Base-by-base conservation (phyloP, 2,329 filamentous ascomycete genomes). In the Aspergillus bombycis region DNA sequence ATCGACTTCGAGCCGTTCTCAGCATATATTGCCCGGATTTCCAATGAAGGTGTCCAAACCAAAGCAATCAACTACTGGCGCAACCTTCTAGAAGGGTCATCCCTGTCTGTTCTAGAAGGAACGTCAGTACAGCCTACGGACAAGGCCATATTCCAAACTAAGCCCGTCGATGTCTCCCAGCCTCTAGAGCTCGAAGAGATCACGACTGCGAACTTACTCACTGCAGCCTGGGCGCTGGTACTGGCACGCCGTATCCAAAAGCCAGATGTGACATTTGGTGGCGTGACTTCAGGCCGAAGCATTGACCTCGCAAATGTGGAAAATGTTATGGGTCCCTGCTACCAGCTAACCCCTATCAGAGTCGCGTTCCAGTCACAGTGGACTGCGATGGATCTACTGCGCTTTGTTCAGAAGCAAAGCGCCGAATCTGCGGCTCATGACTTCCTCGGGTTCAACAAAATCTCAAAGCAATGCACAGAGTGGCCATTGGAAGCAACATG, bases 261-360 rank as follows among this genome's bases (percentile, higher is more conserved):
- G 3, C 74, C 75, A 2, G 87, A 90, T 68, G 83, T 90, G 30
- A 81, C 85, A 11, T 90, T 90, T 67, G 87, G 87, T 53, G 84
- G 87, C 67, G 86, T 90, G 1, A 86, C 87, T 5, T 87, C 84
- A 36, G 88, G 88, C 0, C 85, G 88, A 58, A 86, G 84, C 70
- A 82, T 86, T 45, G 84, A 84, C 65, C 76, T 88, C 0, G 72
- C 79, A 26, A 79, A 80, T 62, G 81, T 82, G 12, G 84, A 88
- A 63, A 77, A 80, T 58, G 83, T 90, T 60, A 79, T 85, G 32
- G 88, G 88, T 0, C 88, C 88, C 0, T 88, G 86, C 63, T 89
- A 75, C 59, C 73, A 75, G 50, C 63, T 75, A 72, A 83, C 88
- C 0, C 88, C 88, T 0, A 80, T 89, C 38, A 82, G 88, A 30